Evolutionary conservation across 257 asterid species (phyloP), one percentile per base, ranked within the genome.

Genomic region (Penstemon newberryi): DNA sequence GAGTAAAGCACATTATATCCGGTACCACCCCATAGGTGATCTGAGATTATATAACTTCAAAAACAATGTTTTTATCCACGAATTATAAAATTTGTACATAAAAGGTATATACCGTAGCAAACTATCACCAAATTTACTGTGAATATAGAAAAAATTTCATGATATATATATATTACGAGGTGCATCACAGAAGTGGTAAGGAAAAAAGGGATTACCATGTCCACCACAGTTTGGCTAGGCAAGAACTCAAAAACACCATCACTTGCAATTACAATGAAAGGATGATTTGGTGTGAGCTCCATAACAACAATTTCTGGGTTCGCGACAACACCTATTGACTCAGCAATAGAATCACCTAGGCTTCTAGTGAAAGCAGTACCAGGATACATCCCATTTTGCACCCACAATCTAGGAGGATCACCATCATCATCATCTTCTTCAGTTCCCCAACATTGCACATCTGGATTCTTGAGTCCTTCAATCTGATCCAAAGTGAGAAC

Each of bases 321-420:
- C 10, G 99, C 88, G 67, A 89, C 89, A 38, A 94, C 99, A 4
- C 99, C 99, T 70, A 94, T 86, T 53, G 95, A 72, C 83, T 94
- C 99, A 46, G 99, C 99, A 63, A 94, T 78, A 71, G 97, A 85
- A 85, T 94, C 99, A 5, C 99, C 99, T 45, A 91, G 71, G 80
- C 99, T 94, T 81, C 99, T 83, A 5, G 99, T 89, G 77, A 92
- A 92, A 74, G 97, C 98, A 5, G 98, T 92, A 69, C 98, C 98
- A 8, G 98, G 98, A 81, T 92, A 92, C 96, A 90, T 92, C 62
- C 98, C 98, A 79, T 90, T 91, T 78, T 81, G 95, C 71, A 92
- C 97, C 98, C 98, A 92, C 45, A 92, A 70, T 65, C 98, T 85
- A 52, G 98, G 98, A 67, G 98, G 98, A 85, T 92, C 98, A 61